phyloP scores from a whole-genome alignment of 1,284 basidiomycete genomes.

The Meripilus lineatus region DNA sequence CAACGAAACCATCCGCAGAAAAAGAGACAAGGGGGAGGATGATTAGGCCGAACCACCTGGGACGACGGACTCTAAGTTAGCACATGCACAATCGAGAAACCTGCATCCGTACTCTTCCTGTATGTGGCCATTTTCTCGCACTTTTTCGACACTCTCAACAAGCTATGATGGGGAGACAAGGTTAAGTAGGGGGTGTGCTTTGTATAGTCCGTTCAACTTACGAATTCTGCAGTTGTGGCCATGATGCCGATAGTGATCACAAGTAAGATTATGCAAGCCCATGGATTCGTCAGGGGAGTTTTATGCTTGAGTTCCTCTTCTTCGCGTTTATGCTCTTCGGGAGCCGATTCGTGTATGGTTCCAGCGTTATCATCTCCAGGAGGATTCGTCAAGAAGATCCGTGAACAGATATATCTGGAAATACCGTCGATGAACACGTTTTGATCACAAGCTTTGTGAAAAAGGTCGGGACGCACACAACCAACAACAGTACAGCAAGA shows the following conservation, averaged over 20 bases:
- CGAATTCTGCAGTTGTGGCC: constrained; percentile 66
- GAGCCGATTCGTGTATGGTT: constrained; percentile 37
- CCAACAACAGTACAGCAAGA: constrained; percentile 52
- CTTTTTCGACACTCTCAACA: constrained; percentile 54
- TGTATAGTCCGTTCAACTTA: constrained; percentile 25
- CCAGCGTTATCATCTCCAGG: constrained; percentile 53
- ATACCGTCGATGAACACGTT: not conserved
- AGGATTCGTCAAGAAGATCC: constrained; percentile 64
- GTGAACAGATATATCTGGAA: constrained; percentile 54
- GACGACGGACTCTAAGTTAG: not conserved
- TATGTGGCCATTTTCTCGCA: constrained; percentile 39
- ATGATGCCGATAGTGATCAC: constrained; percentile 50
- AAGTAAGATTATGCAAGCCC: constrained; percentile 51
- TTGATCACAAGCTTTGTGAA: not conserved
- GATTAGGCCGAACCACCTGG: constrained; percentile 66
- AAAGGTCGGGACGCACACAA: constrained; percentile 39
- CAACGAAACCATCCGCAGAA: constrained; percentile 58
- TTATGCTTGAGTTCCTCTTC: constrained; percentile 35
- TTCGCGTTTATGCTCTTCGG: constrained; percentile 37
- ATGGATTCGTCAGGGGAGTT: constrained; percentile 57
- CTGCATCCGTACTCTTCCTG: constrained; percentile 39
- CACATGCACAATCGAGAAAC: not conserved
- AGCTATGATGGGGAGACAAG: constrained; percentile 34
- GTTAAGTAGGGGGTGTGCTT: not conserved
- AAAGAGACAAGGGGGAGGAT: constrained; percentile 67